Percentiles rank a stretch among this genome's conserved stretches.
Evolutionary conservation across 2,329 filamentous ascomycete species (phyloP).

Genomic region (Aspergillus pseudoviridinutans): DNA sequence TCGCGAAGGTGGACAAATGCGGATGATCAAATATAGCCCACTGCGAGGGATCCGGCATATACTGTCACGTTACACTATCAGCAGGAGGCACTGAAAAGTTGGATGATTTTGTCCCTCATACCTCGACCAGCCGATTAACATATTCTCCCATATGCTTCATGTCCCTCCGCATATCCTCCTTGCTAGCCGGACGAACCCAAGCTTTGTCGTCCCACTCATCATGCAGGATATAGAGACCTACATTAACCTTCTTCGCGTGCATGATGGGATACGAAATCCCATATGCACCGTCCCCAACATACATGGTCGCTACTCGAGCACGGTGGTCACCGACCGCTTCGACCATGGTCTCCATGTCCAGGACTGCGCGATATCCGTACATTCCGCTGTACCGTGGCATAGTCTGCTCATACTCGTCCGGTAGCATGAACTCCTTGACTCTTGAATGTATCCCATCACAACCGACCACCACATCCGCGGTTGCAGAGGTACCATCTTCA

Average conservation of each 20-base stretch:
- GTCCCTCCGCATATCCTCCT: slow-evolving; percentile 28
- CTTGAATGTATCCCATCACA: slow-evolving; percentile 35
- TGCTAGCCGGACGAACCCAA: slow-evolving; percentile 28
- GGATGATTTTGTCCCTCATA: slow-evolving; percentile 7
- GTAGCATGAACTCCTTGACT: slow-evolving; percentile 26
- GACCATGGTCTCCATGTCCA: slow-evolving; percentile 33
- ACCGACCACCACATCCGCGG: slow-evolving; percentile 32
- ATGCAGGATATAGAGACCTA: slow-evolving; percentile 26
- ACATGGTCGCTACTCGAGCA: slow-evolving; percentile 27
- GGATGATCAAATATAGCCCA: slow-evolving; percentile 37
- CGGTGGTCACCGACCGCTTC: slow-evolving; percentile 29
- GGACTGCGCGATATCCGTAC: slow-evolving; percentile 32
- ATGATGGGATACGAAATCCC: slow-evolving; percentile 33
- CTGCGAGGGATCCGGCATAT: slow-evolving; percentile 30
- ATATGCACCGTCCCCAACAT: slow-evolving; percentile 28
- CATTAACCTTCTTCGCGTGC: slow-evolving; percentile 30
- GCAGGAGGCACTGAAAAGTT: not conserved
- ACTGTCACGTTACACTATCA: slow-evolving; percentile 6
- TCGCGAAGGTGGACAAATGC: slow-evolving; percentile 26
- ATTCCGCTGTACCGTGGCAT: slow-evolving; percentile 30
- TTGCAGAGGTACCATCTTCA: slow-evolving; percentile 26
- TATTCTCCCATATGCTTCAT: slow-evolving; percentile 24
- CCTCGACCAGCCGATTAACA: slow-evolving; percentile 25
- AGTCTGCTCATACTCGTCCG: slow-evolving; percentile 12
- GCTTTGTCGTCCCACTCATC: slow-evolving; percentile 26